These are phyloP conservation scores for Phytophthora quininea DNA, from an alignment of 352 stramenopile genomes.

Conservation along the genomic window DNA sequence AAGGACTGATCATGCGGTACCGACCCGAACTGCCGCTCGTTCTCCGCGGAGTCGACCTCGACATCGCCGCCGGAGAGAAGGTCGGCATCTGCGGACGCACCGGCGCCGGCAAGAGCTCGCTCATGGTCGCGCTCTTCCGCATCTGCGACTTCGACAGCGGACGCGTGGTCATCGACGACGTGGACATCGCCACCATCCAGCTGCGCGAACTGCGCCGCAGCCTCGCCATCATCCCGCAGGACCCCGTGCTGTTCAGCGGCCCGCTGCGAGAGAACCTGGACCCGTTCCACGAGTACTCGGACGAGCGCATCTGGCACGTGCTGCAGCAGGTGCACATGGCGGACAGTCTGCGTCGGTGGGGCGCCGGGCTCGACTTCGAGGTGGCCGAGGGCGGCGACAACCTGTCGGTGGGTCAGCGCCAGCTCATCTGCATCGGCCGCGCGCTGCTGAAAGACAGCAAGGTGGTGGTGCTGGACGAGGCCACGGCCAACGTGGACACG, in stretches of 20 bases:
- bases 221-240: conserved; percentile 64
- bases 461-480: conserved; percentile 97
- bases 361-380: conserved; percentile 76
- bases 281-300: conserved; percentile 83
- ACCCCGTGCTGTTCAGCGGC: conserved; percentile 93
- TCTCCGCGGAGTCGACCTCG: conserved; percentile 34
- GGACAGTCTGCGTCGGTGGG: conserved; percentile 54
- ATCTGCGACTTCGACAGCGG: conserved; percentile 62
- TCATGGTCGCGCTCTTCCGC: conserved; percentile 50
- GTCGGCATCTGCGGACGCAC: conserved; percentile 65
- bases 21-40: conserved; percentile 46
- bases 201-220: conserved; percentile 39
- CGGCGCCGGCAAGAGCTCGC: conserved; percentile 44
- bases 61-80: conserved; percentile 45
- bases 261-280: conserved; percentile 93
- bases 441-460: conserved; percentile 90
- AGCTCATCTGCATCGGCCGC: conserved; percentile 95
- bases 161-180: conserved; percentile 85
- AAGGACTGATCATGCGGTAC: conserved; percentile 39
- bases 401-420: conserved; percentile 93
- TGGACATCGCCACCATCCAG: conserved; percentile 61
- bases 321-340: conserved; percentile 72
- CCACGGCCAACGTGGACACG: conserved; percentile 85
- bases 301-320: conserved; percentile 71
- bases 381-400: conserved; percentile 94